A percentile compares a stretch with the other conserved stretches of the same genome.
These are phyloP conservation scores for Thalassiosira mediterranea DNA, from an alignment of 352 stramenopile genomes.

Conservation along the genomic window DNA sequence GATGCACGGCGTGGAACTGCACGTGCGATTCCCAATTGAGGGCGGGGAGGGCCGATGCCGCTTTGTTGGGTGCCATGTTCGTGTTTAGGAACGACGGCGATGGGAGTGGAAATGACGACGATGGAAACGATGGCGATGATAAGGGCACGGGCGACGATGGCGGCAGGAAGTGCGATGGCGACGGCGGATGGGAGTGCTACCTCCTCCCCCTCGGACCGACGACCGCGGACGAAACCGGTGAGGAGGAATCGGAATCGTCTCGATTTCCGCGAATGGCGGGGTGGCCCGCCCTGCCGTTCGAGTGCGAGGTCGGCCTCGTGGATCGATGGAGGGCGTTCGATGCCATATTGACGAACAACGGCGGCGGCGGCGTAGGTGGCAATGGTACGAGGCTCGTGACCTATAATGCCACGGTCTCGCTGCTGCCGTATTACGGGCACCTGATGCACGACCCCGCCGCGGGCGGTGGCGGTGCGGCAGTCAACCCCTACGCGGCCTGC, in stretches of 20 bases:
- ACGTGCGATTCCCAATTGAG: constrained; percentile 56
- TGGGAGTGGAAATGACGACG: constrained; percentile 10
- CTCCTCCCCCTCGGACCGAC: constrained; percentile 49
- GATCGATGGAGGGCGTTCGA: constrained; percentile 50
- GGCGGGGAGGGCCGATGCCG: constrained; percentile 25
- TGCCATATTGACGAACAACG: constrained; percentile 32
- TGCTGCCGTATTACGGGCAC: constrained; percentile 53
- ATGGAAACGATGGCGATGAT: neutral
- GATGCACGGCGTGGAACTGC: constrained; percentile 57
- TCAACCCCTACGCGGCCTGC: too few relatives aligned
- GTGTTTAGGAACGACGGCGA: constrained; percentile 39
- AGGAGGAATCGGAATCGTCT: constrained; percentile 18
- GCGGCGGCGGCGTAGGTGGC: too few relatives aligned
- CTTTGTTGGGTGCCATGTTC: constrained; percentile 57
- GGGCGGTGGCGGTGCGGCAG: too few relatives aligned
- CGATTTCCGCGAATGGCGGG: constrained; percentile 24
- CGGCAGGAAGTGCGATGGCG: constrained; percentile 8
- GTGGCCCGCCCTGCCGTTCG: constrained; percentile 44
- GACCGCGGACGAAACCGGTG: neutral
- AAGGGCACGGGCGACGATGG: neutral
- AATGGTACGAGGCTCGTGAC: constrained; percentile 38
- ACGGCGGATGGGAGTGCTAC: constrained; percentile 22
- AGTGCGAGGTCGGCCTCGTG: constrained; percentile 42
- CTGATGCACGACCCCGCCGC: constrained; percentile 42
- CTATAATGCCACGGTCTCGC: constrained; percentile 50